phyloP scores from a whole-genome alignment of 495 filamentous ascomycete species.

The Penicillium paxilli region DNA sequence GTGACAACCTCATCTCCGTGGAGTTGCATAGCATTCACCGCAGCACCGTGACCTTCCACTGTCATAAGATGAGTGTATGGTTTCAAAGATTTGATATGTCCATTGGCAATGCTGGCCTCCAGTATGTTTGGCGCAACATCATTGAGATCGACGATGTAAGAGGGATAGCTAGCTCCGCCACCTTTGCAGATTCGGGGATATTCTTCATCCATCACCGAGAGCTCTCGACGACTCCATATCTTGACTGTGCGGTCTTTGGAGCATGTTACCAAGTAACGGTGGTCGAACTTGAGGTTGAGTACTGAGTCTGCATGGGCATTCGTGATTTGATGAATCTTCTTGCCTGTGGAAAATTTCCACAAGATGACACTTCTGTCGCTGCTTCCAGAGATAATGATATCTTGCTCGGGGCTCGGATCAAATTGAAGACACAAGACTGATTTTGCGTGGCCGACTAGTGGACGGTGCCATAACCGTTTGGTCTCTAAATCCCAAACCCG shows the following conservation, averaged over 20 bases:
- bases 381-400: constrained; percentile 90
- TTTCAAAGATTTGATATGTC: constrained; percentile 36
- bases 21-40: constrained; percentile 95
- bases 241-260: constrained; percentile 97
- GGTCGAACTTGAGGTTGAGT: constrained; percentile 91
- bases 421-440: constrained; percentile 97
- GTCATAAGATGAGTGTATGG: constrained; percentile 77
- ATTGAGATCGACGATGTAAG: constrained; percentile 55
- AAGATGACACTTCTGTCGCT: constrained; percentile 87
- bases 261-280: constrained; percentile 88
- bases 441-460: constrained; percentile 73
- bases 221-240: constrained; percentile 79
- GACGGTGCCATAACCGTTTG: constrained; percentile 66
- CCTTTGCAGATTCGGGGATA: constrained; percentile 53
- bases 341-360: constrained; percentile 90
- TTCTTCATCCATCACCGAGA: constrained; percentile 66
- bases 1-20: constrained; percentile 85
- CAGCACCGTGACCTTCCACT: constrained; percentile 80
- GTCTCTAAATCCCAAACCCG: constrained; percentile 90
- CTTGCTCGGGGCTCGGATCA: constrained; percentile 85
- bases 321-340: constrained; percentile 68
- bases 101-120: constrained; percentile 41
- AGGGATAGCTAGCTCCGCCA: constrained; percentile 46
- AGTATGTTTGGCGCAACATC: constrained; percentile 46
- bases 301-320: constrained; percentile 87